These are phyloP conservation scores for Aspergillus aculeatinus DNA, from an alignment of 2,329 filamentous ascomycete species.

Conservation along the genomic window DNA sequence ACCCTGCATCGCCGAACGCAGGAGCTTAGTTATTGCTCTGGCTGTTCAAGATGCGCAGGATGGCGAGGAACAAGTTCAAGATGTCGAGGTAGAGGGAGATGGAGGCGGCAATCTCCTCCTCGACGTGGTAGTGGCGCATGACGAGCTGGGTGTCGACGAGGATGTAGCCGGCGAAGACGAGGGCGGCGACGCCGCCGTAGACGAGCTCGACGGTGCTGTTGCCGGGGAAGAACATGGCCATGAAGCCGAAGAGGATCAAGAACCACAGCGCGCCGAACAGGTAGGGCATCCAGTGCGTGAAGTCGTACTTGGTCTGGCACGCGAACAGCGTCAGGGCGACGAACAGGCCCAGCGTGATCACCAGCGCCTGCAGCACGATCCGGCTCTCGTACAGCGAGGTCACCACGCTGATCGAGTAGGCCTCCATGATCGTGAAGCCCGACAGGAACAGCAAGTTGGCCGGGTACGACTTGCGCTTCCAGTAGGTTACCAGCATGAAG, in stretches of 20 bases:
- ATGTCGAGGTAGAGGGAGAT: slow-evolving; percentile 96
- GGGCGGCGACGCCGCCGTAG: slow-evolving; percentile 76
- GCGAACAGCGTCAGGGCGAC: slow-evolving; percentile 73
- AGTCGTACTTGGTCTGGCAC: slow-evolving; percentile 97
- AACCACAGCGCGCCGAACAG: slow-evolving; percentile 89
- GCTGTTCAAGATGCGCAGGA: slow-evolving; percentile 93
- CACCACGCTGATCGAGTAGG: slow-evolving; percentile 88
- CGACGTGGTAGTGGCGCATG: slow-evolving; percentile 92
- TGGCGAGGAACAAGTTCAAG: slow-evolving; percentile 95
- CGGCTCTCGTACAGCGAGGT: slow-evolving; percentile 83
- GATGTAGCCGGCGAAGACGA: slow-evolving; percentile 94
- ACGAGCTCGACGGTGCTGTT: slow-evolving; percentile 77
- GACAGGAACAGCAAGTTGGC: slow-evolving; percentile 90
- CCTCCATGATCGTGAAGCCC: slow-evolving; percentile 87
- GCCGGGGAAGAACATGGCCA: slow-evolving; percentile 83
- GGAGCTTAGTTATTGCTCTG: slow-evolving; percentile 82
- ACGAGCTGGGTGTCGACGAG: slow-evolving; percentile 95
- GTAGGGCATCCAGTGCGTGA: slow-evolving; percentile 95
- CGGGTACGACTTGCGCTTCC: slow-evolving; percentile 94
- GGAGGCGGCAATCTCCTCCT: slow-evolving; percentile 94
- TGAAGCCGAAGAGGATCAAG: slow-evolving; percentile 87
- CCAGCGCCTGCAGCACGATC: slow-evolving; percentile 84
- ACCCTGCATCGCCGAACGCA: too few species aligned
- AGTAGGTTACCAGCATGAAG: slow-evolving; percentile 85
- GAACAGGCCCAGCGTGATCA: slow-evolving; percentile 74